Conservation (phyloP, 495 filamentous ascomycete species). For the Symbiotaphrina buchneri region DNA sequence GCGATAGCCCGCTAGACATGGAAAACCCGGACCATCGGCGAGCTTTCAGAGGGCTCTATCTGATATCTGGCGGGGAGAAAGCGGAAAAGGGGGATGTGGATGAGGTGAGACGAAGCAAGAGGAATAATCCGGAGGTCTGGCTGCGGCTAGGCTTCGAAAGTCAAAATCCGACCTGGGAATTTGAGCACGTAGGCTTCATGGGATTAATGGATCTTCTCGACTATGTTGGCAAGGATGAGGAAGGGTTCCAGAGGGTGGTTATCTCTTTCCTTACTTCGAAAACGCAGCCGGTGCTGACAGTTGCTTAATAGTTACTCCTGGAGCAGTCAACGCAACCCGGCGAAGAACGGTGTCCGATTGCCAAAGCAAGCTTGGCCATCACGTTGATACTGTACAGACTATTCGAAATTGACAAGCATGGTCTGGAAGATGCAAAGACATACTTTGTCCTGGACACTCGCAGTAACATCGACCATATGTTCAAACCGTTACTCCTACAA, state of each 20-base stretch:
- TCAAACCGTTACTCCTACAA: slow-evolving; percentile 72
- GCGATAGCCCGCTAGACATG: slow-evolving; percentile 60
- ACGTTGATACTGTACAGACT: slow-evolving; percentile 82
- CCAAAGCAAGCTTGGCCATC: slow-evolving; percentile 67
- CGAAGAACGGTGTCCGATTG: slow-evolving; percentile 66
- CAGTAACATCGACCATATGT: slow-evolving; percentile 64
- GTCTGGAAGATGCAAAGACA: slow-evolving; percentile 56
- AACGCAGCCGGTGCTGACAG: not conserved
- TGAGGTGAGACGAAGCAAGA: slow-evolving; percentile 30
- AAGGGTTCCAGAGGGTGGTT: slow-evolving; percentile 59
- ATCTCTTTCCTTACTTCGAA: not conserved
- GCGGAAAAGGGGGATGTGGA: slow-evolving; percentile 13
- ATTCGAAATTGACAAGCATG: slow-evolving; percentile 81
- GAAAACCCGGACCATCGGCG: slow-evolving; percentile 77
- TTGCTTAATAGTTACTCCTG: slow-evolving; percentile 30
- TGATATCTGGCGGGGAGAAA: slow-evolving; percentile 55
- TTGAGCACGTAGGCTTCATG: slow-evolving; percentile 67
- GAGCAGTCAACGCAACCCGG: slow-evolving; percentile 63
- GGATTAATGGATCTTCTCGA: slow-evolving; percentile 97
- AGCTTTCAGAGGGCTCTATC: slow-evolving; percentile 61
- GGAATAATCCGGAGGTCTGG: slow-evolving; percentile 86
- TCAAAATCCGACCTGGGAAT: slow-evolving; percentile 67
- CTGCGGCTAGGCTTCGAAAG: slow-evolving; percentile 77
- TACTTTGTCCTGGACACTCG: slow-evolving; percentile 59
- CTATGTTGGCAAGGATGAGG: slow-evolving; percentile 75